phyloP scores from a whole-genome alignment of 371 early-diverging fungal species.

The Mucor lusitanicus region DNA sequence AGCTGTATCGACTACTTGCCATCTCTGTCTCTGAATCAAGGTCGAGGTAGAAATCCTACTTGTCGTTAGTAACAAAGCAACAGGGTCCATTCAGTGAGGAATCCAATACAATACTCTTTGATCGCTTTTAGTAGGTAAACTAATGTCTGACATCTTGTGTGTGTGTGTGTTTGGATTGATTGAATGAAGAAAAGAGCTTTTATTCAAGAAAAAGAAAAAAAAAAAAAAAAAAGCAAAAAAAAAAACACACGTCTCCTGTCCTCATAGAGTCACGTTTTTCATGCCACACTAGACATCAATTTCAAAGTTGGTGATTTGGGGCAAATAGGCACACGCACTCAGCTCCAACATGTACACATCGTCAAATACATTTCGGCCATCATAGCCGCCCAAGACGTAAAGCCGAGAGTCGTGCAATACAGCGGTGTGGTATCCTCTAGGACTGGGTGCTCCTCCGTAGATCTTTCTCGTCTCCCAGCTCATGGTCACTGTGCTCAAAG shows the following conservation, averaged over 20 bases:
- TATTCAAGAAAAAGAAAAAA: no score
- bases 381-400: slow-evolving; percentile 84
- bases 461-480: slow-evolving; percentile 77
- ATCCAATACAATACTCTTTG: neutral
- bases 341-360: slow-evolving; percentile 85
- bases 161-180: neutral
- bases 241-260: neutral
- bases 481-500: slow-evolving; percentile 61
- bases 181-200: neutral
- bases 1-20: neutral
- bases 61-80: no score
- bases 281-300: slow-evolving; percentile 35
- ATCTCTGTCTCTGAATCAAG: neutral
- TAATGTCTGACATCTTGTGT: neutral
- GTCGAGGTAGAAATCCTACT: neutral
- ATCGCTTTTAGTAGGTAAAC: neutral
- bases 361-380: slow-evolving; percentile 80
- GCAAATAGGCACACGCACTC: slow-evolving; percentile 75
- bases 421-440: slow-evolving; percentile 85
- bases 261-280: neutral
- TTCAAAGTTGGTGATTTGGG: slow-evolving; percentile 66
- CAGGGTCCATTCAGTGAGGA: neutral
- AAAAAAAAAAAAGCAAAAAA: neutral
- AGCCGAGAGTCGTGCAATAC: slow-evolving; percentile 81
- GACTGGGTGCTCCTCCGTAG: slow-evolving; percentile 67